Evolutionary conservation across 805 yeast genomes (phyloP).

Genomic region (Zygosaccharomyces rouxii): DNA sequence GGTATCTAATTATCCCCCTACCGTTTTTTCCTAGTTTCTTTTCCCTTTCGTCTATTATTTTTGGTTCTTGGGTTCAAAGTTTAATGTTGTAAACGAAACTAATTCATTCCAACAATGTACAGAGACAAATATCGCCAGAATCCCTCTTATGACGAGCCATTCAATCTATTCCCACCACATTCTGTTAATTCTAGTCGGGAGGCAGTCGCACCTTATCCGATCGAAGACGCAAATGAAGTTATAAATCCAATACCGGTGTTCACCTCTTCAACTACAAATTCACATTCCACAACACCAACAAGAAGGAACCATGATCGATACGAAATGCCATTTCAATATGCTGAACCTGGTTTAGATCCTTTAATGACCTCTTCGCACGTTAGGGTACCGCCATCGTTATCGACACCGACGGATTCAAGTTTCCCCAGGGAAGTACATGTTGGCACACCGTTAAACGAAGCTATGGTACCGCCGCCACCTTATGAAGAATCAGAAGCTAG

Average conservation of each 20-base stretch:
- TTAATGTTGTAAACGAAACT: neutral
- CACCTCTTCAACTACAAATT: slow-evolving; percentile 6
- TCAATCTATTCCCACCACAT: slow-evolving; percentile 24
- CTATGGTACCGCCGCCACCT: slow-evolving; percentile 19
- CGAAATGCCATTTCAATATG: slow-evolving; percentile 16
- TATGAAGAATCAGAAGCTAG: slow-evolving; percentile 20
- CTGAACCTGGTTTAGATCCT: neutral
- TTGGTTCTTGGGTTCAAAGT: neutral
- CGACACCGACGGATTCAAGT: neutral
- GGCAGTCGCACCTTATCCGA: slow-evolving; percentile 20
- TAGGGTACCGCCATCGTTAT: neutral
- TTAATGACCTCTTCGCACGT: neutral
- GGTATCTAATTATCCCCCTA: neutral
- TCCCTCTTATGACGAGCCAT: slow-evolving; percentile 21
- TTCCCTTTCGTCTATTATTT: neutral
- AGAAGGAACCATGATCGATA: slow-evolving; percentile 11
- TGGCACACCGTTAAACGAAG: neutral
- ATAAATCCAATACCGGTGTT: slow-evolving; percentile 17
- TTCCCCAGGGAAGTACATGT: neutral
- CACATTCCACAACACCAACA: neutral
- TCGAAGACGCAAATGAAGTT: slow-evolving; percentile 19
- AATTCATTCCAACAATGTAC: slow-evolving; percentile 4
- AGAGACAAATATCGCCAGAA: slow-evolving; percentile 14
- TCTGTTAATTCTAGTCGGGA: slow-evolving; percentile 4
- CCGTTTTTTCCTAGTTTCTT: neutral